Percentiles rank a stretch among this genome's conserved stretches.
phyloP scores from a whole-genome alignment of 495 filamentous ascomycete genomes.

The Massariosphaeria phaeospora region DNA sequence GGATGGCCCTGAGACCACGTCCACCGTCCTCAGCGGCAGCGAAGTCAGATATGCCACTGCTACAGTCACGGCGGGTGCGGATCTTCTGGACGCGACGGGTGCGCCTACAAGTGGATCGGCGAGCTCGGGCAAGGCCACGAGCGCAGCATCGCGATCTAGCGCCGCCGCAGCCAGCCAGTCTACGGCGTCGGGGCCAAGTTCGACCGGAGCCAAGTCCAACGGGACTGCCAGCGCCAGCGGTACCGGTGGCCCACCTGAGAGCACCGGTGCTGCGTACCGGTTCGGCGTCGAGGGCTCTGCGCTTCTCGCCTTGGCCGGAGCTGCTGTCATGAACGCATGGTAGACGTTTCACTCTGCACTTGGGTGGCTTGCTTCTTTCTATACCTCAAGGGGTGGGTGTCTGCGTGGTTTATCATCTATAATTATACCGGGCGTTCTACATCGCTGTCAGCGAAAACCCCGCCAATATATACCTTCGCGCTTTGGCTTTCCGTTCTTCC shows the following conservation, averaged over 20 bases:
- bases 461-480: no score
- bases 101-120: not conserved
- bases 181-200: not conserved
- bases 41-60: slow-evolving; percentile 10
- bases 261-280: not conserved
- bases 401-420: no score
- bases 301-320: slow-evolving; percentile 8
- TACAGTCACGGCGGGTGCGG: slow-evolving; percentile 11
- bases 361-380: no score
- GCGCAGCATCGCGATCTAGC: not conserved
- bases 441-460: no score
- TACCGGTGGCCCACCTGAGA: not conserved
- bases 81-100: slow-evolving; percentile 1
- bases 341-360: no score
- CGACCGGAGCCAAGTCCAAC: not conserved
- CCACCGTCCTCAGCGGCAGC: not conserved
- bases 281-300: slow-evolving; percentile 9
- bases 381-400: no score
- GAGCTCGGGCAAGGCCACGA: not conserved
- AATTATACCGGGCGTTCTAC: no score
- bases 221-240: not conserved
- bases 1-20: slow-evolving; percentile 9
- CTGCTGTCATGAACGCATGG: slow-evolving; percentile 5
- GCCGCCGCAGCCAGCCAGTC: not conserved
- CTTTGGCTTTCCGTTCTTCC: no score